phyloP scores from a whole-genome alignment of 78 protist genomes.

The Salpingoeca rosetta region DNA sequence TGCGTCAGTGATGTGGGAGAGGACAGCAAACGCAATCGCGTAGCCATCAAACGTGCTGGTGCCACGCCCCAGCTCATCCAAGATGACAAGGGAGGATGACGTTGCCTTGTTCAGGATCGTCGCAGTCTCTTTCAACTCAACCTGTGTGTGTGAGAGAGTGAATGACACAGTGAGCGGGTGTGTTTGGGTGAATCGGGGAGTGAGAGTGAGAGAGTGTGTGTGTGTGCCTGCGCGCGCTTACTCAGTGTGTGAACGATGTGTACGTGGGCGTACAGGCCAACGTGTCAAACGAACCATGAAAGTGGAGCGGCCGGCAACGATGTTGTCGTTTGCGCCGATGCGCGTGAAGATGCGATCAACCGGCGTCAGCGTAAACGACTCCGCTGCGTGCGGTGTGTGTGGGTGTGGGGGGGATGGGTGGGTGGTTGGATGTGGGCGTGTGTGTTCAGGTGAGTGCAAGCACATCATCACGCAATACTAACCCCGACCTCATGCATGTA shows the following conservation, averaged over 20 bases:
- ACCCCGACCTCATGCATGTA: no score
- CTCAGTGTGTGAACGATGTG: no score
- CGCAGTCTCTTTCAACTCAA: conserved; percentile 52
- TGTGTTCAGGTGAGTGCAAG: no score
- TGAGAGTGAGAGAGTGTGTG: not conserved
- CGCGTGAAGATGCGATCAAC: conserved; percentile 93
- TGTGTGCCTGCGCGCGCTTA: no score
- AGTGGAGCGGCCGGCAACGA: conserved; percentile 85
- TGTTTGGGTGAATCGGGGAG: not conserved
- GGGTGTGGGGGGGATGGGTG: no score
- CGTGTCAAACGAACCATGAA: conserved; percentile 97
- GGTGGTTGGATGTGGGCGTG: no score
- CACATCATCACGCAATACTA: no score
- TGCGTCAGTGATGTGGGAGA: not conserved
- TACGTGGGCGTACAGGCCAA: no score
- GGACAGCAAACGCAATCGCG: conserved; percentile 39
- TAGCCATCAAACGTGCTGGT: conserved; percentile 87
- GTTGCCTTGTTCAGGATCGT: conserved; percentile 72
- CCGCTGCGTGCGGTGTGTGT: no score
- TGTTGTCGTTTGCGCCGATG: conserved; percentile 74
- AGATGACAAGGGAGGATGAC: conserved; percentile 74
- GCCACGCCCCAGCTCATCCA: conserved; percentile 96
- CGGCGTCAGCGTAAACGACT: conserved; percentile 44
- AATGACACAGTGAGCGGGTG: no score
- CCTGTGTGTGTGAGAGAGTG: no score